Base-by-base conservation (phyloP, 768 basidiomycete genomes). In the Pleurotus tuoliensis region DNA sequence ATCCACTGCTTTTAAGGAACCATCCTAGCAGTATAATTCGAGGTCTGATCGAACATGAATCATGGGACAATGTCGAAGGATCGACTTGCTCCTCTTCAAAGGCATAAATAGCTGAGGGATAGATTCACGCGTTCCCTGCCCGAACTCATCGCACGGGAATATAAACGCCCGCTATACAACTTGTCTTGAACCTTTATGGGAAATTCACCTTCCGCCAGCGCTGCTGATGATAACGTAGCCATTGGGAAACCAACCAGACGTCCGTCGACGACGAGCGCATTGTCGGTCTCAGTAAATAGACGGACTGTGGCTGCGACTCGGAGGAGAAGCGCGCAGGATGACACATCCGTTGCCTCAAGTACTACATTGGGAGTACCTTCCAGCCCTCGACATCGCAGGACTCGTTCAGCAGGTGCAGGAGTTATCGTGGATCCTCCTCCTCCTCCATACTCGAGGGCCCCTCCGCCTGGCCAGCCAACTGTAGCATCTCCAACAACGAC, bases 141-240 rank as follows among this genome's bases (percentile, higher is more conserved):
- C 41, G 41, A 44, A 44, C 41, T 44, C 20, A 16, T 44, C 41
- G 41, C 41, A 44, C n/a, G 41, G 20, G 11, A 6, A 44, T 11
- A 22, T 22, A 44, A 44, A 16, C 41, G 41, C n/a, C 41, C 20
- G n/a, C 41, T 44, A 18, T 7, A 44, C 20, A 44, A 44, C 38
- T 41, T 24, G 16, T 41, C 44, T 45, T 27, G 27, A 45, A 58
- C n/a, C 50, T 43, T 47, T 39, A 60, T 60, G 59, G 59, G 59
- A 34, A 57, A 58, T 48, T 48, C 52, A 15, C 27, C 58, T n/a
- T 60, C 59, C 15, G 16, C 59, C 15, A 46, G 40, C 41, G 56
- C 55, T 16, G n/a, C 52, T n/a, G 11, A n/a, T 27, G 34, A 55
- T 49, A 39, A 16, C 22, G 40, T 48, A 41, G 56, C 20, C 16